Evolutionary conservation across 192 early-diverging fungal genomes (phyloP).

Genomic region (Coemansia brasiliensis): DNA sequence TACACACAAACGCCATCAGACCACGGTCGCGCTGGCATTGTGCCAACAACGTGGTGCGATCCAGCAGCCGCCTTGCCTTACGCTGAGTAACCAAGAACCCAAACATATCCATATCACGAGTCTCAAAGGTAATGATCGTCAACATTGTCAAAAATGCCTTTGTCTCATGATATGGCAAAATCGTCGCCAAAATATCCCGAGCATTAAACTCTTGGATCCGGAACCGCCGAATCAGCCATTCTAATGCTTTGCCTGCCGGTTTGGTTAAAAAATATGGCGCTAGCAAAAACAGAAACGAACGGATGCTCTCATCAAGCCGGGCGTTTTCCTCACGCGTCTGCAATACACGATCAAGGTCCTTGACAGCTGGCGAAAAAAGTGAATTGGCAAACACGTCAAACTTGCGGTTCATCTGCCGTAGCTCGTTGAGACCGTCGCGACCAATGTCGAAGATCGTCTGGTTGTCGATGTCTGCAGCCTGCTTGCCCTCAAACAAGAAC

Average conservation of each 20-base stretch:
- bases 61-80: slow-evolving; percentile 60
- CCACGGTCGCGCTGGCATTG: slow-evolving; percentile 66
- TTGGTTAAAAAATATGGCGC: slow-evolving; percentile 85
- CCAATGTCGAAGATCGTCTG: slow-evolving; percentile 88
- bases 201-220: slow-evolving; percentile 87
- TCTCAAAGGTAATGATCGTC: slow-evolving; percentile 67
- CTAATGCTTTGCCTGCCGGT: slow-evolving; percentile 83
- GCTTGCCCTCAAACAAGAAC: slow-evolving; percentile 75
- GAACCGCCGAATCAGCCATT: slow-evolving; percentile 88
- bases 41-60: slow-evolving; percentile 69
- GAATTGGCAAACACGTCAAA: slow-evolving; percentile 70
- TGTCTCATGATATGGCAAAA: slow-evolving; percentile 95
- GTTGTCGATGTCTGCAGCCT: slow-evolving; percentile 86
- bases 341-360: slow-evolving; percentile 75
- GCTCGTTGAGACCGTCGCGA: slow-evolving; percentile 72
- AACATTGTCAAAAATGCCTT: slow-evolving; percentile 83
- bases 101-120: slow-evolving; percentile 46
- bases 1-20: slow-evolving; percentile 77
- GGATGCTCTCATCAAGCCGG: slow-evolving; percentile 75
- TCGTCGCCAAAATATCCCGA: slow-evolving; percentile 68
- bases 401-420: slow-evolving; percentile 62
- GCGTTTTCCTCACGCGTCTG: slow-evolving; percentile 80
- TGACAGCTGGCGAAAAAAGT: slow-evolving; percentile 80
- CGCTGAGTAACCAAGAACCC: slow-evolving; percentile 46
- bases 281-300: slow-evolving; percentile 69